Evolutionary conservation across 768 basidiomycete species (phyloP), one percentile per base, ranked within the genome.

Genomic region (Exsudoporus frostii): DNA sequence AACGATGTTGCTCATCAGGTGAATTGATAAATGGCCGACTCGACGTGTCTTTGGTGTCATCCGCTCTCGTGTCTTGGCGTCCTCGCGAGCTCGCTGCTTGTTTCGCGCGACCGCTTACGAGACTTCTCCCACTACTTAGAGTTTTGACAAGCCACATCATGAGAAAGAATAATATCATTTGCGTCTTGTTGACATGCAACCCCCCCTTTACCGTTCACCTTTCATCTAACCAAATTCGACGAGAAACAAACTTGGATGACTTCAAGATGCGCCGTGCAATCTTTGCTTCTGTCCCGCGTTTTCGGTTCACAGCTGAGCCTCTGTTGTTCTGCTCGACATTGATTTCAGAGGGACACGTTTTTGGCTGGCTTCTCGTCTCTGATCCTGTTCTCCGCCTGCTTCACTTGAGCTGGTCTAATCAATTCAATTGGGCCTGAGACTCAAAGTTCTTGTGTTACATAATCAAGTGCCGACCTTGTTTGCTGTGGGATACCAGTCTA

Each of bases 181-280:
- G 43, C 36, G 17, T 20, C 11, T 48, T 25, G 42, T 24, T 33
- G 48, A 59, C 36, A 29, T 20, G 17, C 38, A 17, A 29, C 29
- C 29, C 9, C 29, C 20, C 24, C 17, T 15, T 52, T 45, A 25
- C 44, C 30, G 5, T 47, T 51, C 54, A 61, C 66, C 42, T 65
- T 47, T 51, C 54, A 61, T 65, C 42, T 65, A 65, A 52, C 65
- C 53, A 67, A 52, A 67, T 64, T 1, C 1, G 50, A 47, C 33
- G 7, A 34, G 22, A 34, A 46, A 53, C 25, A 34, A 24, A 22
- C 54, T 40, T 29, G 34, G 25, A 47, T 47, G 29, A 8, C 25
- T 19, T 45, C 25, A 34, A 20, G 25, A 27, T 41, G 53, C 43
- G 43, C 29, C 19, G 25, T n/a, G 32, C 54, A 24, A 29, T 47